Percentiles rank a stretch among this genome's conserved stretches.
These are phyloP conservation scores for Tillandsia leiboldiana DNA, from an alignment of 176 grass and related monocot species.

Conservation along the genomic window DNA sequence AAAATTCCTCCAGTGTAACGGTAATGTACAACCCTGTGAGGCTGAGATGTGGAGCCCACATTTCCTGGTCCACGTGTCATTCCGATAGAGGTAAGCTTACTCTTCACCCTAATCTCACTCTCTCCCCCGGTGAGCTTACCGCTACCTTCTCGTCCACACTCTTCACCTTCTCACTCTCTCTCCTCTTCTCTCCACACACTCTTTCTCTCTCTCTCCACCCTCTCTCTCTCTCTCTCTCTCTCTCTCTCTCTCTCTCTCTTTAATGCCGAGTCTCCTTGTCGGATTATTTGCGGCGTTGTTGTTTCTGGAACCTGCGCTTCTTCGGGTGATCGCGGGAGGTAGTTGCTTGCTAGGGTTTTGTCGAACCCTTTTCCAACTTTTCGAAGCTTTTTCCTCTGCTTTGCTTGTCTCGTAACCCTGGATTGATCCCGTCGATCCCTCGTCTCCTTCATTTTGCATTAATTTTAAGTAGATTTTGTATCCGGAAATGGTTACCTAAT, in stretches of 20 bases:
- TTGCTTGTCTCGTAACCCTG: neutral
- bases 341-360: neutral
- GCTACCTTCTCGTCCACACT: neutral
- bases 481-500: too few relatives aligned
- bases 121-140: neutral
- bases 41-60: too few relatives aligned
- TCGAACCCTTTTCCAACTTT: neutral
- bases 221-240: neutral
- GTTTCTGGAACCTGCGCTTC: slow-evolving; percentile 14
- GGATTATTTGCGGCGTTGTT: slow-evolving; percentile 1
- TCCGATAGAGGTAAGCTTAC: too few relatives aligned
- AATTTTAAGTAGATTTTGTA: too few relatives aligned
- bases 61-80: too few relatives aligned
- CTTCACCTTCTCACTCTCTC: neutral
- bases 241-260: slow-evolving; percentile 7
- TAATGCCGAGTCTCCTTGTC: slow-evolving; percentile 4
- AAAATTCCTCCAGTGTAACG: too few relatives aligned
- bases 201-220: neutral
- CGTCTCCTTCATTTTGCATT: too few relatives aligned
- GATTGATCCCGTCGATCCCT: too few relatives aligned
- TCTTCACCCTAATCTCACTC: neutral
- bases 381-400: neutral
- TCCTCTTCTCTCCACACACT: neutral
- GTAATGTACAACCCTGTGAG: too few relatives aligned
- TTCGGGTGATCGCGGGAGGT: slow-evolving; percentile 52